Evolutionary conservation across 495 filamentous ascomycete species (phyloP), one percentile per base, ranked within the genome.

Genomic region (Penicillium canariense): DNA sequence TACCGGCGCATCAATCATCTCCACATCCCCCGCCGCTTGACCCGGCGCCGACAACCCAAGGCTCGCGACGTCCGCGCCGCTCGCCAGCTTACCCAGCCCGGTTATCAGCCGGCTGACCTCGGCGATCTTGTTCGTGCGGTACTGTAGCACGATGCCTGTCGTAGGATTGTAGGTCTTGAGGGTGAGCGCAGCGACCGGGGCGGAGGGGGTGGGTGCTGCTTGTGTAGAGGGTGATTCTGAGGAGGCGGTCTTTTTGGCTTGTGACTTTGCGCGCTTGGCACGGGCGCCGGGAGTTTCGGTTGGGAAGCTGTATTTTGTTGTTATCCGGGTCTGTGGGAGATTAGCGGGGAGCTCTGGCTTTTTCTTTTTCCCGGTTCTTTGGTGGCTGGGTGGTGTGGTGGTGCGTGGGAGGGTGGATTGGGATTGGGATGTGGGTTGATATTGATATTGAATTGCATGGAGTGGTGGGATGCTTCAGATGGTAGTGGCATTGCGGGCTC

Each of bases 91-190:
- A 2, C 88, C 89, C 56, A 97, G 63, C 35, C 82, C 83, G 30
- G 84, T 83, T 36, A 97, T 81, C 67, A 97, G 68, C 30, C 94
- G 75, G 2, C 85, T 83, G 4, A 98, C 93, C 69, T 97, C 92
- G 15, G 89, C 89, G n/a, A 85, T 86, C 63, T 95, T 96, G 68
- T 87, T 84, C 15, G 94, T 96, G 65, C 82, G 81, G 75, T 96
- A 98, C 71, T 96, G 96, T 30, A 98, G 81, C 50, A 86, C 85
- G 43, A 84, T 82, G 58, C 94, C 94, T 11, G 87, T 85, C 25
- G 70, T 70, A 0, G 94, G 89, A 70, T 96, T 91, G 77, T 83
- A 98, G 14, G 92, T 96, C 75, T 96, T 97, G 26, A 97, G 77
- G 0, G 81, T 86, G 25, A 98, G 84, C 22, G 77, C 80, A 55